Conservation (phyloP, 2,329 filamentous ascomycete genomes). For the Niveomyces coronatus region DNA sequence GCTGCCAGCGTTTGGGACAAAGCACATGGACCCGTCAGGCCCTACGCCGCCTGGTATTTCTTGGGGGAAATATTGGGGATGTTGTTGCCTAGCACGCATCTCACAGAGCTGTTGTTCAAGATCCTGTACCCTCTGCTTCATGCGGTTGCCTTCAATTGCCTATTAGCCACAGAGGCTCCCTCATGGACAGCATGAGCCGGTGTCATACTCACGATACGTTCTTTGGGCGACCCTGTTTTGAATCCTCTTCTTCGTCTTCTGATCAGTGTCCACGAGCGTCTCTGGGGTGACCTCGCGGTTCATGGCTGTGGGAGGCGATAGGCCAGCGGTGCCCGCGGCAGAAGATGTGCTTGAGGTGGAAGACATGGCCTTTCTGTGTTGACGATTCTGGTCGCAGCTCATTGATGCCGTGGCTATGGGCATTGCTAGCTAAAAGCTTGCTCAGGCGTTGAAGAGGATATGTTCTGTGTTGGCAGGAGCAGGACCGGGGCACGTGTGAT, state of each 20-base stretch:
- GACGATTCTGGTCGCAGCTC: neutral
- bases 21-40: slow-evolving; percentile 7
- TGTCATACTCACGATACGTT: slow-evolving; percentile 20
- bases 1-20: slow-evolving; percentile 3
- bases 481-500: neutral
- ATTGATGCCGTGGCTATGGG: slow-evolving; percentile 1
- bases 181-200: neutral
- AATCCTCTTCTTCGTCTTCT: slow-evolving; percentile 23
- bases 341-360: slow-evolving; percentile 8
- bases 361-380: slow-evolving; percentile 7
- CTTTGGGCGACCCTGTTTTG: slow-evolving; percentile 23
- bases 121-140: slow-evolving; percentile 11
- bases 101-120: slow-evolving; percentile 10
- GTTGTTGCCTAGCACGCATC: slow-evolving; percentile 10
- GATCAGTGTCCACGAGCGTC: slow-evolving; percentile 6
- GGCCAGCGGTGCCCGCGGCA: slow-evolving; percentile 5
- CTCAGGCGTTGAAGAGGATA: neutral
- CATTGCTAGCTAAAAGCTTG: neutral
- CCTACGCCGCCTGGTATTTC: slow-evolving; percentile 2
- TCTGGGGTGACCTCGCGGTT: slow-evolving; percentile 6
- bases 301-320: slow-evolving; percentile 4
- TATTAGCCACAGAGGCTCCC: neutral
- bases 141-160: slow-evolving; percentile 1
- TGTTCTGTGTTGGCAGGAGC: neutral
- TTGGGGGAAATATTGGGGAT: slow-evolving; percentile 6